phyloP scores from a whole-genome alignment of 2,329 filamentous ascomycete species.

The Cladophialophora immunda region DNA sequence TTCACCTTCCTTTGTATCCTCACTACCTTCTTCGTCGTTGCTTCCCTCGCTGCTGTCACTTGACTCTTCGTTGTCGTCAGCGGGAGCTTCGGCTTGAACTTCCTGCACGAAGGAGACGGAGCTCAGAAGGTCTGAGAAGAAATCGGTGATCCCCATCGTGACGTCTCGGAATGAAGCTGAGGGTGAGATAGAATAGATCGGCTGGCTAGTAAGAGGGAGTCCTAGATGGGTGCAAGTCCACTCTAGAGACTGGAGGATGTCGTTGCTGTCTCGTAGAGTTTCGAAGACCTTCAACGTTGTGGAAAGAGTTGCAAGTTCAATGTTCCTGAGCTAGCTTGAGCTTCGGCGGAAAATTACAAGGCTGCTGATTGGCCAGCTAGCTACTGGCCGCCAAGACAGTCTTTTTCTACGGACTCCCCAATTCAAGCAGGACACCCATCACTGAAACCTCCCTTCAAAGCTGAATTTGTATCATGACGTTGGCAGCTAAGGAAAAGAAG shows the following conservation, averaged over 20 bases:
- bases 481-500: not conserved
- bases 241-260: not conserved
- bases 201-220: not conserved
- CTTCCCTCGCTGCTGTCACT: slow-evolving; percentile 47
- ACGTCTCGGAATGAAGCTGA: not conserved
- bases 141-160: slow-evolving; percentile 70
- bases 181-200: not conserved
- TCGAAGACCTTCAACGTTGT: not conserved
- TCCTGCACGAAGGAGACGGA: slow-evolving; percentile 66
- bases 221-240: not conserved
- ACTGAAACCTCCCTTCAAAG: not conserved
- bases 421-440: not conserved
- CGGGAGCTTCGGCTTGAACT: slow-evolving; percentile 68
- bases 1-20: slow-evolving; percentile 59
- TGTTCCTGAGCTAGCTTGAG: slow-evolving; percentile 4
- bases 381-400: slow-evolving; percentile 12
- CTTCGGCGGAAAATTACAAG: slow-evolving; percentile 19
- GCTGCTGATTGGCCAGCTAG: slow-evolving; percentile 15
- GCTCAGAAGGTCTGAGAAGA: slow-evolving; percentile 71
- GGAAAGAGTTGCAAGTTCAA: slow-evolving; percentile 5
- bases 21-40: slow-evolving; percentile 48
- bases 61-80: slow-evolving; percentile 57
- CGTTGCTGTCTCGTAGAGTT: not conserved
- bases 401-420: not conserved
- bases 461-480: not conserved